These are phyloP conservation scores for Sclerotinia minor DNA, from an alignment of 2,329 filamentous ascomycete genomes.

Conservation along the genomic window DNA sequence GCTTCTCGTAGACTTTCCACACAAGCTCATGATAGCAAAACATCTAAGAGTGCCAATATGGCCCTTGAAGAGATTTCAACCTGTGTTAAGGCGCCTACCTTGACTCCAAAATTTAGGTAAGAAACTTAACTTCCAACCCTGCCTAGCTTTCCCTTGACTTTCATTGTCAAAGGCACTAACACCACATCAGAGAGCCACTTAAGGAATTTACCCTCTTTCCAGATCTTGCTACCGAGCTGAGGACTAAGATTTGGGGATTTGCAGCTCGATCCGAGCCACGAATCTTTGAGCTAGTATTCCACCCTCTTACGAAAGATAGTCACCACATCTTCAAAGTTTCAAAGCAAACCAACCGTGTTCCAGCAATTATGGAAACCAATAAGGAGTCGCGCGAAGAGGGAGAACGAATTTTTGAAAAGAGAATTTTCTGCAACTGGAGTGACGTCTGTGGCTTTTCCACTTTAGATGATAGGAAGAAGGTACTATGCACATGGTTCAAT, in stretches of 20 bases:
- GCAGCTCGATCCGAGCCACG: background rate
- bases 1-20: too few relatives aligned
- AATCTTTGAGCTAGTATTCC: background rate
- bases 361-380: slow-evolving; percentile 12
- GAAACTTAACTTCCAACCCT: background rate
- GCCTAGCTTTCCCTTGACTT: background rate
- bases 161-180: background rate
- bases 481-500: slow-evolving; percentile 1
- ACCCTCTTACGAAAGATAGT: background rate
- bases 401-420: background rate
- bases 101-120: background rate
- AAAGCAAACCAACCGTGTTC: background rate
- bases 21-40: too few relatives aligned
- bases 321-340: background rate
- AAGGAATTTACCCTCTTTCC: background rate
- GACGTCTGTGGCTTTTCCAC: too few relatives aligned
- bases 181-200: background rate
- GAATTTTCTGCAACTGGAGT: background rate
- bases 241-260: background rate
- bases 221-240: background rate
- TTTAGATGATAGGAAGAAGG: background rate
- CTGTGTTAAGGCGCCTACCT: background rate
- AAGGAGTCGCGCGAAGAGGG: background rate
- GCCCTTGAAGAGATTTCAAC: background rate
- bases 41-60: too few relatives aligned